Base-by-base conservation (phyloP, 2,329 filamentous ascomycete genomes). In the Pseudocercospora musae region DNA sequence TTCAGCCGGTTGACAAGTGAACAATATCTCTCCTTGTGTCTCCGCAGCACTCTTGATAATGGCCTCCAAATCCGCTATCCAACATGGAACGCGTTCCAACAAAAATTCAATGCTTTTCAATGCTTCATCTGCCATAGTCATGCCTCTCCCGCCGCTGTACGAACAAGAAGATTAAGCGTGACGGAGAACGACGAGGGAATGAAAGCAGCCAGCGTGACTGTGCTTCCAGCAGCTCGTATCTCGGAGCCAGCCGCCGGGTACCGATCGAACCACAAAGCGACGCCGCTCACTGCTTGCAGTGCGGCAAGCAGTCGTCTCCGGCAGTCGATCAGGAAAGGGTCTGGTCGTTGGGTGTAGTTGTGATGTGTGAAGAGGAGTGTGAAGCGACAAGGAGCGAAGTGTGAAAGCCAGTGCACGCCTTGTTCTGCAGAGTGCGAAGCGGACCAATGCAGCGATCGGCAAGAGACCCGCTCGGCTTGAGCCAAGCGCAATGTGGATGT, bases 61-160 rank as follows among this genome's bases (percentile, higher is more conserved):
- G 25, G 50, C 60, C 56, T 75, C 70, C 57, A 75, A 60, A 23
- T 73, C 70, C 10, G 69, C 66, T 53, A 75, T 71, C 73, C 73
- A 75, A 44, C 42, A 58, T 23, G 73, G 73, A 13, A 74, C 68
- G 48, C 63, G 70, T 25, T 73, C 67, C 52, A 73, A 61, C 25
- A 75, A 62, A 46, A 68, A 62, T 52, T 63, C 65, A 57, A 75
- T 71, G 57, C 69, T 70, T 29, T 46, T 68, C 52, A 74, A 62
- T 27, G 71, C 69, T 29, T 74, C 71, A 53, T 72, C 68, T 55
- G 72, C 69, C 73, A 75, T 75, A 49, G 33, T 64, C 55, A 58
- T 42, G 58, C 53, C 52, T 40, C 52, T 33, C 49, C 57, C 15
- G n/a, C 49, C 33, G 50, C 57, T 50, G 20, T 57, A 25, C 21